These are phyloP conservation scores for Rosa hybrid DNA, from an alignment of 331 rosid genomes.

Conservation along the genomic window DNA sequence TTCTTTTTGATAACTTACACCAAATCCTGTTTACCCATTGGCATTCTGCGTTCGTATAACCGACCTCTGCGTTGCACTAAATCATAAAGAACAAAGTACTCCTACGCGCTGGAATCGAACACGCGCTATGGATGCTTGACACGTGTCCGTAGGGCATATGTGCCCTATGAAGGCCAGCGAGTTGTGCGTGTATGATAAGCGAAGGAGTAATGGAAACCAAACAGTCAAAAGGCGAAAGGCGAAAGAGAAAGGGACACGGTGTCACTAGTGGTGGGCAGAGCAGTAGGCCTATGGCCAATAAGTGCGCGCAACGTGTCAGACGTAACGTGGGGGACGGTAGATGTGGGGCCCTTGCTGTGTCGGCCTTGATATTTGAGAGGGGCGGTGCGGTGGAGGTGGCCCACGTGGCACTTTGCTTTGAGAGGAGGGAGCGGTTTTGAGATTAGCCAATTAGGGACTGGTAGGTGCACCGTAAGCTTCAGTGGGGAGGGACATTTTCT, in stretches of 20 bases:
- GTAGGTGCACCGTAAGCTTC: constrained; percentile 10
- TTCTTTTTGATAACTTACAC: background rate
- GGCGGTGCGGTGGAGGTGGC: constrained; percentile 39
- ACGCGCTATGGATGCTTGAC: background rate
- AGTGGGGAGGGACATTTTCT: constrained; percentile 22
- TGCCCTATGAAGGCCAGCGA: background rate
- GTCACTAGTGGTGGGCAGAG: constrained; percentile 9
- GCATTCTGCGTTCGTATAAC: background rate
- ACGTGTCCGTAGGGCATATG: background rate
- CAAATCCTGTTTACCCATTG: background rate
- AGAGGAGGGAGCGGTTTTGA: constrained; percentile 13
- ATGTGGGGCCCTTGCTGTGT: constrained; percentile 39
- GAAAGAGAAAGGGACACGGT: constrained; percentile 11
- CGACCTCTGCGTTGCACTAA: constrained; percentile 6
- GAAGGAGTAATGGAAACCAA: background rate
- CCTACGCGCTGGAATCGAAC: background rate
- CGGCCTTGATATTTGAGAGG: constrained; percentile 30
- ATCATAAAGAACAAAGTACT: background rate
- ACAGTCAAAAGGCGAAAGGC: constrained; percentile 18
- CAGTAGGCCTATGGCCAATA: constrained; percentile 13
- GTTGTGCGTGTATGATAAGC: background rate
- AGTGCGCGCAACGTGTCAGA: constrained; percentile 22
- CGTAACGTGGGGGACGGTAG: constrained; percentile 18
- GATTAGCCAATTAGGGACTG: constrained; percentile 17
- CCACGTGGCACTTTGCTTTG: constrained; percentile 29